Percentiles rank a stretch among this genome's conserved stretches.
Conservation (phyloP, 2,329 filamentous ascomycete genomes). For the Paecilomyces fulvus region DNA sequence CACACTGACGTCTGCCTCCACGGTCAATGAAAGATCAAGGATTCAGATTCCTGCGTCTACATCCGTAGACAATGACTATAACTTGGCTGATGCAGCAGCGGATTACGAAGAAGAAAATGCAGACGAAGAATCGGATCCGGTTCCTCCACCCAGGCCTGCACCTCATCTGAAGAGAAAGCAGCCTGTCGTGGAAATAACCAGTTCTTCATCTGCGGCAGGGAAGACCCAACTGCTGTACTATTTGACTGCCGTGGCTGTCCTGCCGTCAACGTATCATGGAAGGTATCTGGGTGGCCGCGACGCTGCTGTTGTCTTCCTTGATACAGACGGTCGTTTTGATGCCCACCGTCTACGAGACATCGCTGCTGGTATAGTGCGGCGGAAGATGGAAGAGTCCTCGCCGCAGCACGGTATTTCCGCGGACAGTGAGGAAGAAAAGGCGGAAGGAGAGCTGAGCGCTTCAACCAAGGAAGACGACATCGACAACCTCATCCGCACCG, state of each 20-base stretch:
- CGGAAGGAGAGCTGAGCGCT: background rate
- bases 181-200: slow-evolving; percentile 47
- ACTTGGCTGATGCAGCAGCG: background rate
- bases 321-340: slow-evolving; percentile 48
- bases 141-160: background rate
- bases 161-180: background rate
- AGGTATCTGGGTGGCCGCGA: slow-evolving; percentile 36
- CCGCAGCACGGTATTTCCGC: background rate
- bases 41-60: background rate
- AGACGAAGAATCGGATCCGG: background rate
- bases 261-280: slow-evolving; percentile 33
- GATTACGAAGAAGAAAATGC: background rate
- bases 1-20: slow-evolving; percentile 3
- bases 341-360: slow-evolving; percentile 36
- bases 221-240: slow-evolving; percentile 54
- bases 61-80: background rate
- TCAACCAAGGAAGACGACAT: slow-evolving; percentile 7
- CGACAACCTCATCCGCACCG: slow-evolving; percentile 22
- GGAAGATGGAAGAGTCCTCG: slow-evolving; percentile 5
- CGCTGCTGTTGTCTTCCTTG: slow-evolving; percentile 47
- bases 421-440: no score
- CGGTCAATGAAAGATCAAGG: background rate
- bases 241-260: slow-evolving; percentile 42
- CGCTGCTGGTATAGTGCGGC: slow-evolving; percentile 17
- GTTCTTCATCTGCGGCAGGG: slow-evolving; percentile 42